Percentiles rank a stretch among this genome's conserved stretches.
phyloP scores from a whole-genome alignment of 2,329 filamentous ascomycete genomes.

The Didymellaceae sp. region DNA sequence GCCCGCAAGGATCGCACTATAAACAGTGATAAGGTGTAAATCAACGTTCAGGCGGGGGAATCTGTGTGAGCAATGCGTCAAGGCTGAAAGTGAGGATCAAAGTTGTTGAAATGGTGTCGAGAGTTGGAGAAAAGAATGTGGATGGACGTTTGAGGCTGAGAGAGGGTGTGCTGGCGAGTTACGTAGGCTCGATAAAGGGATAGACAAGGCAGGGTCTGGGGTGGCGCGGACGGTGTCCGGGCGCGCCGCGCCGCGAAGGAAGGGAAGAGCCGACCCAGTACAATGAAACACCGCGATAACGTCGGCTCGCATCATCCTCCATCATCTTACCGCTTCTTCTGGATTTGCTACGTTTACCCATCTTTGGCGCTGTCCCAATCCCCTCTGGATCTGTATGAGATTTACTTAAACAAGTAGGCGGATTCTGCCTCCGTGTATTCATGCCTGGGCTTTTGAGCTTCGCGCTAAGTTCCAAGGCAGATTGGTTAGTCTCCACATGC shows the following conservation, averaged over 20 bases:
- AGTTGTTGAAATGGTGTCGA: slow-evolving; percentile 4
- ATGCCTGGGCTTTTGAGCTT: background rate
- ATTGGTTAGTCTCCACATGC: slow-evolving; percentile 3
- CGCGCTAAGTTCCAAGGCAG: background rate
- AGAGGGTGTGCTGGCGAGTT: slow-evolving; percentile 17
- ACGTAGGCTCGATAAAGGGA: slow-evolving; percentile 19
- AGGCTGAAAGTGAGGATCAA: slow-evolving; percentile 2
- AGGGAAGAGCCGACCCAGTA: slow-evolving; percentile 17
- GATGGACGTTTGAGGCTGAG: slow-evolving; percentile 20
- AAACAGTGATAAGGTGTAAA: slow-evolving; percentile 12
- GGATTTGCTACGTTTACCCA: background rate
- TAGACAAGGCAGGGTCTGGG: slow-evolving; percentile 22
- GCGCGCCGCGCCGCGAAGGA: slow-evolving; percentile 14
- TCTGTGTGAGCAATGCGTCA: slow-evolving; percentile 3
- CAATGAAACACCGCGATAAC: slow-evolving; percentile 16
- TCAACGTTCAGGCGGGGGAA: slow-evolving; percentile 2
- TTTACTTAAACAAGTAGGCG: no score
- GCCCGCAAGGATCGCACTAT: slow-evolving; percentile 8
- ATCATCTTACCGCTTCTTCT: slow-evolving; percentile 3
- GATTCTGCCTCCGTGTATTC: background rate
- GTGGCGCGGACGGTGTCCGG: slow-evolving; percentile 14
- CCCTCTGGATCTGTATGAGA: background rate
- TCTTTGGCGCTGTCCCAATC: background rate
- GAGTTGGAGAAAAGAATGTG: slow-evolving; percentile 3
- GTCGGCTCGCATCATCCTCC: slow-evolving; percentile 6